phyloP scores from a whole-genome alignment of 129 eudicot genomes.

The Flaveria bidentis region DNA sequence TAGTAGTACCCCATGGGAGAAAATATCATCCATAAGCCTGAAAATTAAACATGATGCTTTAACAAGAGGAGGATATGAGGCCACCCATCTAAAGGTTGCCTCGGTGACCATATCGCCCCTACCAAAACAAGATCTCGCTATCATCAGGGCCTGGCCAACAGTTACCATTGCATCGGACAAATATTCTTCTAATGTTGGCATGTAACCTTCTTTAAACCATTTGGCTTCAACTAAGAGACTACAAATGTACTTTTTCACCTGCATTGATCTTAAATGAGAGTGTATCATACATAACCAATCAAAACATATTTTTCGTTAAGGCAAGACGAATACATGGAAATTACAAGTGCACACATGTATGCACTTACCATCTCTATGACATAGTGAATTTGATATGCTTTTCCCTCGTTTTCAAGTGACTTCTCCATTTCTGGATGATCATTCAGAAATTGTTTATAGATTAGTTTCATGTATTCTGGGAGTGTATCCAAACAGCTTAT shows the following conservation, averaged over 20 bases:
- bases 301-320: background rate
- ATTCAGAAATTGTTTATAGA: conserved; percentile 35
- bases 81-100: conserved; percentile 50
- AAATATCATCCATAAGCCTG: conserved; percentile 49
- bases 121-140: conserved; percentile 29
- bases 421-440: conserved; percentile 31
- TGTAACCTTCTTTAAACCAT: conserved; percentile 36
- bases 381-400: conserved; percentile 22
- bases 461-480: conserved; percentile 45
- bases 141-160: conserved; percentile 7
- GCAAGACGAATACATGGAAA: background rate
- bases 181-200: conserved; percentile 47
- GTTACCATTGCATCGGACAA: conserved; percentile 29
- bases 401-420: conserved; percentile 23
- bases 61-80: conserved; percentile 29
- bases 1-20: conserved; percentile 34
- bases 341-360: too few relatives aligned
- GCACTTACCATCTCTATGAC: conserved; percentile 26
- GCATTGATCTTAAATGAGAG: background rate
- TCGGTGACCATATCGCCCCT: conserved; percentile 30
- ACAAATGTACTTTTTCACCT: conserved; percentile 20
- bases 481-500: conserved; percentile 29
- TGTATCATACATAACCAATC: background rate
- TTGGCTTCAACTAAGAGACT: conserved; percentile 31
- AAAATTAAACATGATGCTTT: conserved; percentile 32